These are phyloP conservation scores for Leishmania tarentolae DNA, from an alignment of 208 protist species.

Conservation along the genomic window DNA sequence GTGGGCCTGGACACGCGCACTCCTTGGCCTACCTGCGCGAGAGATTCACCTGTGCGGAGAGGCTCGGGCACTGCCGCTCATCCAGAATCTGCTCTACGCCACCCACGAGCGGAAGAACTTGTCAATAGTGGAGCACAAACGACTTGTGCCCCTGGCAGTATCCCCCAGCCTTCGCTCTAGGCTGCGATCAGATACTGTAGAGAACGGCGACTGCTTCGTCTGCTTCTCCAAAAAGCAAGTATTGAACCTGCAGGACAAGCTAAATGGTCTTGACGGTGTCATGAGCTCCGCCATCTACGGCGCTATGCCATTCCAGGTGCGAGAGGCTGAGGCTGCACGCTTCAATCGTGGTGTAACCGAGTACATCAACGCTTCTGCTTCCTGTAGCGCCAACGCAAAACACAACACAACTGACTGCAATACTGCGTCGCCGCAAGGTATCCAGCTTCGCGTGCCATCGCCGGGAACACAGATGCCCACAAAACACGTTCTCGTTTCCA, in stretches of 20 bases:
- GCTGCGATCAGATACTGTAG: constrained; percentile 29
- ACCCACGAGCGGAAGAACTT: constrained; percentile 73
- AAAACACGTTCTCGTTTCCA: constrained; percentile 90
- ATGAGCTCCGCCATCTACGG: constrained; percentile 91
- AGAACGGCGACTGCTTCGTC: constrained; percentile 90
- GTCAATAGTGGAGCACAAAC: constrained; percentile 67
- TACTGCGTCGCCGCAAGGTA: not conserved
- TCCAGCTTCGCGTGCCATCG: not conserved
- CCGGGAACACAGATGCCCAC: not conserved
- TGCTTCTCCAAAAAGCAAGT: constrained; percentile 81
- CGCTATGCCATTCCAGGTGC: constrained; percentile 89
- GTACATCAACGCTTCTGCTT: not conserved
- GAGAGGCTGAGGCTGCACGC: constrained; percentile 69
- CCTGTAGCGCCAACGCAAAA: not conserved
- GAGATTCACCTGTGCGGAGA: constrained; percentile 95
- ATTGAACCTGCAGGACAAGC: constrained; percentile 51
- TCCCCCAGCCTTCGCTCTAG: constrained; percentile 42
- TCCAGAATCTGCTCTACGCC: constrained; percentile 67
- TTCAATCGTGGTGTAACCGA: constrained; percentile 84
- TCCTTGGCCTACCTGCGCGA: constrained; percentile 89
- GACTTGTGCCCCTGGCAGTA: constrained; percentile 74
- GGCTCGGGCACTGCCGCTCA: constrained; percentile 59
- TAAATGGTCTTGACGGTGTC: constrained; percentile 47
- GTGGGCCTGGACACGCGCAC: constrained; percentile 94
- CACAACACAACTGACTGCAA: not conserved